phyloP scores from a whole-genome alignment of 2,329 filamentous ascomycete genomes.

The Fusarium sp. region DNA sequence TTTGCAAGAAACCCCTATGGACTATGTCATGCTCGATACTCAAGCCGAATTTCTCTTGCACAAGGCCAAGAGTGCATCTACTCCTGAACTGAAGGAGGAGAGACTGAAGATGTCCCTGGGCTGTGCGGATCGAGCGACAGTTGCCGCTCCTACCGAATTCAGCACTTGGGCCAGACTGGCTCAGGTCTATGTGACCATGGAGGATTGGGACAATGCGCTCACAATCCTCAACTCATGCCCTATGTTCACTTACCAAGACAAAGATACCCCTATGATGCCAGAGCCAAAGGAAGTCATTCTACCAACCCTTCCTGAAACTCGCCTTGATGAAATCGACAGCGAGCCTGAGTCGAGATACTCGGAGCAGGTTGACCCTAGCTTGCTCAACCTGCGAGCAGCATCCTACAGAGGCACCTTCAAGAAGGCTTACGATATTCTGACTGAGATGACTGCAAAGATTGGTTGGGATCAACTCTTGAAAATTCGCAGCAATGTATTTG shows the following conservation, averaged over 20 bases:
- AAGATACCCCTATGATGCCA: constrained; percentile 93
- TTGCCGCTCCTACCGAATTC: constrained; percentile 96
- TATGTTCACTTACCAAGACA: constrained; percentile 99
- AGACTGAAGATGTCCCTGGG: constrained; percentile 88
- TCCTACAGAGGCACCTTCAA: constrained; percentile 95
- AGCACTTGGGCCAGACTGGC: constrained; percentile 94
- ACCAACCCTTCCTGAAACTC: constrained; percentile 87
- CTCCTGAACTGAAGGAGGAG: constrained; percentile 67
- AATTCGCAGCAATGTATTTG: constrained; percentile 95
- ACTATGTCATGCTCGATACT: constrained; percentile 94
- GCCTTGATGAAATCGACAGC: constrained; percentile 96
- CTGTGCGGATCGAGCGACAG: constrained; percentile 92
- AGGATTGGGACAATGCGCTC: constrained; percentile 96
- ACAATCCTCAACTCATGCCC: constrained; percentile 97
- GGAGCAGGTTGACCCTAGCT: constrained; percentile 87
- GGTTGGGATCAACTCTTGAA: constrained; percentile 97
- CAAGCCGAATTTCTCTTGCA: constrained; percentile 91
- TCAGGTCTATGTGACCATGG: constrained; percentile 91
- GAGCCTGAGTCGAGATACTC: constrained; percentile 82
- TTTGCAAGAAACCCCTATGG: constrained; percentile 93
- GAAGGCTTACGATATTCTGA: constrained; percentile 92
- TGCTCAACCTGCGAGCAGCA: constrained; percentile 86
- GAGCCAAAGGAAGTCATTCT: constrained; percentile 89
- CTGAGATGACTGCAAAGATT: constrained; percentile 95
- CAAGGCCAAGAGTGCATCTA: constrained; percentile 73